Conservation (phyloP, 495 filamentous ascomycete genomes). For the Aspergillus hancockii region DNA sequence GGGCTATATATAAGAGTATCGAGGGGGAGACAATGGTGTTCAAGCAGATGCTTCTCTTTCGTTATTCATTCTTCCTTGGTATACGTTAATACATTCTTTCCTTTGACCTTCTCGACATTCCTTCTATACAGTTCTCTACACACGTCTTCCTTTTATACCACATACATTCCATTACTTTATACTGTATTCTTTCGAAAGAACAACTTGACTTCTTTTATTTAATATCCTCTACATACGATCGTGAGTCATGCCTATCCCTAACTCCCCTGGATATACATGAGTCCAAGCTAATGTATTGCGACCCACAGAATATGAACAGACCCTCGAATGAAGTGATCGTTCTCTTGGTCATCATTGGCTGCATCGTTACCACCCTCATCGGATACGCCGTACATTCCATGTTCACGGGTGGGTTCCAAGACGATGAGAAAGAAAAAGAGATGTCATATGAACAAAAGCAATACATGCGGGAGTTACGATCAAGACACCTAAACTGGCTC, state of each 20-base stretch:
- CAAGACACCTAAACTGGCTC: slow-evolving; percentile 19
- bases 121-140: neutral
- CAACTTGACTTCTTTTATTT: too few relatives aligned
- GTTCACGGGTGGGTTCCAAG: slow-evolving; percentile 21
- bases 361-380: slow-evolving; percentile 23
- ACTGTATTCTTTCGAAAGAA: too few relatives aligned
- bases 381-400: slow-evolving; percentile 27
- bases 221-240: neutral
- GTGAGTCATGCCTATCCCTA: neutral
- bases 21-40: neutral
- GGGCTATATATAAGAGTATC: neutral
- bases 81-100: neutral
- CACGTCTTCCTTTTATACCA: neutral
- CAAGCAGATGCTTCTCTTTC: neutral
- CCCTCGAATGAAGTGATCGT: slow-evolving; percentile 15
- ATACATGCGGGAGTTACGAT: slow-evolving; percentile 29
- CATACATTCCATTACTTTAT: neutral
- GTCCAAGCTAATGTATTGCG: neutral
- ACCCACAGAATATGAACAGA: neutral
- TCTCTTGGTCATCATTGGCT: slow-evolving; percentile 26
- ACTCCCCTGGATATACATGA: neutral
- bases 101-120: neutral
- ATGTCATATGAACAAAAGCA: slow-evolving; percentile 22
- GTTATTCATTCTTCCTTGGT: neutral
- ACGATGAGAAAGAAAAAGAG: slow-evolving; percentile 7